phyloP scores from a whole-genome alignment of 2,329 filamentous ascomycete genomes.

The Neofusicoccum umdonicola region DNA sequence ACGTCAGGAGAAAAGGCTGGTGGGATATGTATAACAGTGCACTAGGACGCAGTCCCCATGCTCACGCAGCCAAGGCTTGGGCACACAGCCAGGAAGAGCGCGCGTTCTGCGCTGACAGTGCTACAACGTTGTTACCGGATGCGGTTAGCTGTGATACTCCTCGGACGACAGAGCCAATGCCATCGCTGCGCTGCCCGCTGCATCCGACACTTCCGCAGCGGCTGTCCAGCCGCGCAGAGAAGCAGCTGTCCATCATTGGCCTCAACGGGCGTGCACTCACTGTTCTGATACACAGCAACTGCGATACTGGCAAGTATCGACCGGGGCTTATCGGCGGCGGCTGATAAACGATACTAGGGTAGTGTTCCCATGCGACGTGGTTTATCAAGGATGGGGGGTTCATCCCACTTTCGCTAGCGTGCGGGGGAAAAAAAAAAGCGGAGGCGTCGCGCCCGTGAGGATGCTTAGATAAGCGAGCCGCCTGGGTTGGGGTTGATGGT shows the following conservation, averaged over 20 bases:
- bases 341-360: background rate
- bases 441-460: too few species aligned
- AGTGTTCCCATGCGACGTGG: background rate
- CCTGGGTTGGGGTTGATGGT: background rate
- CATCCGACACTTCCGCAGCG: background rate
- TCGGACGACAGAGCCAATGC: background rate
- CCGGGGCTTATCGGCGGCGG: background rate
- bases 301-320: background rate
- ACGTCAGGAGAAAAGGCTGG: background rate
- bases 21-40: background rate
- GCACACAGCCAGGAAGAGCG: too few species aligned
- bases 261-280: background rate
- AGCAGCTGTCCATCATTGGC: background rate
- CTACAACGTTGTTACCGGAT: background rate
- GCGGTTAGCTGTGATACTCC: background rate
- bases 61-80: background rate
- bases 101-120: background rate
- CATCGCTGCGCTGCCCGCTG: background rate
- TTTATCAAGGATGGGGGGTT: constrained; percentile 5
- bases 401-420: constrained; percentile 10
- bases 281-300: background rate
- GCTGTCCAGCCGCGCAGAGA: background rate
- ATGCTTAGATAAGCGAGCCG: too few species aligned
- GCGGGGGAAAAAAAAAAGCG: background rate
- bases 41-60: background rate